Base-by-base conservation (phyloP, 345 rosid genomes). In the Sonneratia caseolaris region DNA sequence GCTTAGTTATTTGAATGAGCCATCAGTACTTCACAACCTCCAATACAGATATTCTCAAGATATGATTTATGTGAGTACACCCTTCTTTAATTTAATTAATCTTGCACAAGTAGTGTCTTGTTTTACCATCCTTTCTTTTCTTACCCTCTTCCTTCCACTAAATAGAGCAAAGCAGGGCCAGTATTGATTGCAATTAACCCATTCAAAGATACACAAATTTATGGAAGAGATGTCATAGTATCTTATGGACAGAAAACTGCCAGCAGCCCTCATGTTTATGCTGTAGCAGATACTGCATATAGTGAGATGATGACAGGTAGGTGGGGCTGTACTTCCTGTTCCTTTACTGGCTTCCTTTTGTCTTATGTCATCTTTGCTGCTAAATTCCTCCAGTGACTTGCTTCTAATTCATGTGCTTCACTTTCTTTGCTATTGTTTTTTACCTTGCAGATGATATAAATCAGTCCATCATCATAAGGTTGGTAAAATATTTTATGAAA, bases 391-490 rank as follows among this genome's bases (percentile, higher is more conserved):
- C 0, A 45, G 3, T 68, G 70, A 43, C 19, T 62, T 13, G 38
- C 13, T 43, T 32, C 70, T 68, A 55, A 68, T 32, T 14, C 66
- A 13, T 5, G 0, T 32, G 14, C 56, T 68, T n/a, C 32, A 40
- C 18, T 42, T 27, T 27, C 49, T 19, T 21, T 9, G 16, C 69
- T 12, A 36, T 74, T 43, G 57, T 67, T 71, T 8, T 55, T 42
- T 45, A 10, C 76, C 64, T 69, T 84, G 86, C 92, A 96, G 99
- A 88, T 70, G 97, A 76, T 72, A 84, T 84, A 76, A 87, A 87
- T 56, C 99, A 96, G 79, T 92, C 99, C 59, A 82, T 96, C 71
- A 92, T 96, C 70, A 89, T 96, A 88, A 92, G 99, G 99, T 92
- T 68, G 12, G 85, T 72, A 77, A 40, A 62, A 18, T 36, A n/a